phyloP scores from a whole-genome alignment of 345 rosid genomes.

The Ceriops decandra region DNA sequence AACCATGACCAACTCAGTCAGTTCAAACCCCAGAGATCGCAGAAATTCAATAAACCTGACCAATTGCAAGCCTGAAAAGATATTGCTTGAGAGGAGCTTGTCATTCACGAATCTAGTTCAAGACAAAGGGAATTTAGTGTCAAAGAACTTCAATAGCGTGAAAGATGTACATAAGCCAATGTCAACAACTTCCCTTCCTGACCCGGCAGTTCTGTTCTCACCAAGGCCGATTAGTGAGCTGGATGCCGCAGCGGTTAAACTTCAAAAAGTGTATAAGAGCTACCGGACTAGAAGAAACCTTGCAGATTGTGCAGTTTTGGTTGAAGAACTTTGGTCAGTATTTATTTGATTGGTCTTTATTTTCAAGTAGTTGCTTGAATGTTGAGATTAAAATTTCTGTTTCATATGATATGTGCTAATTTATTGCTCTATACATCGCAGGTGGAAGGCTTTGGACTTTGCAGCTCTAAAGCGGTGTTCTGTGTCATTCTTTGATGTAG shows the following conservation, averaged over 20 bases:
- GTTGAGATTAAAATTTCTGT: neutral
- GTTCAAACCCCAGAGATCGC: constrained; percentile 2
- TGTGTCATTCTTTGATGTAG: constrained; percentile 53
- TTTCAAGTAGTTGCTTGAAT: neutral
- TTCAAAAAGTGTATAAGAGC: constrained; percentile 18
- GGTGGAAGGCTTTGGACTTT: constrained; percentile 93
- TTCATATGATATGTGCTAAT: neutral
- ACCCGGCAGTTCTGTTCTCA: constrained; percentile 49
- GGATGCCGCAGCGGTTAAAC: constrained; percentile 35
- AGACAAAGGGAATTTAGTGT: constrained; percentile 14
- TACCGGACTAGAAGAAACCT: constrained; percentile 20
- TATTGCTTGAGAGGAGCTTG: constrained; percentile 20
- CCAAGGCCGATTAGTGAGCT: constrained; percentile 71
- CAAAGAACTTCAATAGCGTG: neutral
- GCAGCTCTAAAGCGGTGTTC: constrained; percentile 63
- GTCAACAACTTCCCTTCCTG: constrained; percentile 48
- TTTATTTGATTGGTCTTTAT: neutral
- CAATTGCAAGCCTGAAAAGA: constrained; percentile 31
- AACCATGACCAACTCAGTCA: constrained; percentile 30
- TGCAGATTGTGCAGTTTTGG: constrained; percentile 15
- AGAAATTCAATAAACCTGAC: constrained; percentile 31
- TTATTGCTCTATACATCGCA: constrained; percentile 16
- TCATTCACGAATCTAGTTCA: constrained; percentile 36
- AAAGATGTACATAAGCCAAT: constrained; percentile 14
- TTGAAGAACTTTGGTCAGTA: constrained; percentile 14